A percentile compares a stretch with the other conserved stretches of the same genome.
These are phyloP conservation scores for Mrakia frigida DNA, from an alignment of 768 basidiomycete species.

Conservation along the genomic window DNA sequence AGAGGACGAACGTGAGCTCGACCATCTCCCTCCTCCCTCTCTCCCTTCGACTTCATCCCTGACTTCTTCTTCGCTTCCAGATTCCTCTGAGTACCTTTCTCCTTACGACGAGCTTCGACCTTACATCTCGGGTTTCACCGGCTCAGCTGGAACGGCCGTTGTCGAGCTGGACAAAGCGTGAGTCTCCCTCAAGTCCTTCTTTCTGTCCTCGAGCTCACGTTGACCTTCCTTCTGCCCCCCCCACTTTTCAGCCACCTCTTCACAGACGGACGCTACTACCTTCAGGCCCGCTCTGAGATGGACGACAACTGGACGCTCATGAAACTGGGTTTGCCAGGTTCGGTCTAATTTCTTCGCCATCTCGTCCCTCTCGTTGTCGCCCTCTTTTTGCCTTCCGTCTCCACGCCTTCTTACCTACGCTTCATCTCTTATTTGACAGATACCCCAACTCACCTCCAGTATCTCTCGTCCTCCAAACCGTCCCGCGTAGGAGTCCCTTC, in stretches of 20 bases:
- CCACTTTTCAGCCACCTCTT: conserved; percentile 63
- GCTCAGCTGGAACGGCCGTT: conserved; percentile 68
- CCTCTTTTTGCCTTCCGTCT: no score
- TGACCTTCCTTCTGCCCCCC: conserved; percentile 51
- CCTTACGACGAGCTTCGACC: conserved; percentile 75
- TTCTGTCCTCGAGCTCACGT: not conserved
- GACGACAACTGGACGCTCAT: conserved; percentile 88
- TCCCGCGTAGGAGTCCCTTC: not conserved
- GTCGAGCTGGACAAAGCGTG: not conserved
- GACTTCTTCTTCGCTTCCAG: conserved; percentile 45
- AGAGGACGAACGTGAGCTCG: conserved; percentile 16
- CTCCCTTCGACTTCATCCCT: not conserved
- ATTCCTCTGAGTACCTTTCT: conserved; percentile 83
- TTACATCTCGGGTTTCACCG: conserved; percentile 89
- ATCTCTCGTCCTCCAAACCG: not conserved
- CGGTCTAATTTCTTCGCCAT: conserved; percentile 6
- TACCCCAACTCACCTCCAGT: conserved; percentile 1
- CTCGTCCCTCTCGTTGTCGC: no score
- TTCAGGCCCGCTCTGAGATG: conserved; percentile 86
- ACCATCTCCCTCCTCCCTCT: not conserved
- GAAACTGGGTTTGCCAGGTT: conserved; percentile 82
- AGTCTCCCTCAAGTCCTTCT: not conserved
- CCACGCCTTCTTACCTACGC: no score
- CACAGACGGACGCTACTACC: conserved; percentile 91
- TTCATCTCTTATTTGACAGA: no score